A percentile compares a stretch with the other conserved stretches of the same genome.
These are phyloP conservation scores for Bruguiera gymnorhiza DNA, from an alignment of 345 rosid species.

Conservation along the genomic window DNA sequence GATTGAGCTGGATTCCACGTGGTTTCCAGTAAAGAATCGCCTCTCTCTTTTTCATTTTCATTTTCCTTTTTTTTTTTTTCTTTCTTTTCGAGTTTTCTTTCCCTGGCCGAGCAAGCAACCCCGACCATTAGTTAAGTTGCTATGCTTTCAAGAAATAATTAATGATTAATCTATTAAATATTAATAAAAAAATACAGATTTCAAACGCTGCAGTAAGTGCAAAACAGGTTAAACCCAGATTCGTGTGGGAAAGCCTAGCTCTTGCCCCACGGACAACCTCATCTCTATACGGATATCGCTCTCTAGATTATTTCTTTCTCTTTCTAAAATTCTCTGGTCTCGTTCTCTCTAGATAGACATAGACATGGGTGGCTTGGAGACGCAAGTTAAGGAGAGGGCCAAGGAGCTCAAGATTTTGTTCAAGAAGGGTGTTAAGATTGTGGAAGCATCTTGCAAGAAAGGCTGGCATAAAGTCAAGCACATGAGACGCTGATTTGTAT, in stretches of 20 bases:
- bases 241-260: too few species aligned
- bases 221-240: too few species aligned
- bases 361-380: conserved; percentile 70
- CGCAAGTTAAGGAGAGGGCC: conserved; percentile 77
- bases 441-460: conserved; percentile 75
- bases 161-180: too few species aligned
- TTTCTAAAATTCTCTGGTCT: not conserved
- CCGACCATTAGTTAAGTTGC: too few species aligned
- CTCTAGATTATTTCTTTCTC: not conserved
- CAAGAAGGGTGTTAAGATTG: conserved; percentile 70
- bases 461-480: conserved; percentile 88
- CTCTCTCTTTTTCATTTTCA: too few species aligned
- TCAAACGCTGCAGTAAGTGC: too few species aligned
- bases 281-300: not conserved
- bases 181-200: too few species aligned
- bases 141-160: not conserved
- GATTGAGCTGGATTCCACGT: conserved; percentile 37
- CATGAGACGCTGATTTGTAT: conserved; percentile 43
- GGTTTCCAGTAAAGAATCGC: not conserved
- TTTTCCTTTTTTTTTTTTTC: not conserved
- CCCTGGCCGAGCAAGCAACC: too few species aligned
- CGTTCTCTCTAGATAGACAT: not conserved
- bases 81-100: too few species aligned
- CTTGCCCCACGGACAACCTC: not conserved
- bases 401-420: conserved; percentile 52